Base-by-base conservation (phyloP, 2,329 filamentous ascomycete genomes). In the Fusarium napiforme region DNA sequence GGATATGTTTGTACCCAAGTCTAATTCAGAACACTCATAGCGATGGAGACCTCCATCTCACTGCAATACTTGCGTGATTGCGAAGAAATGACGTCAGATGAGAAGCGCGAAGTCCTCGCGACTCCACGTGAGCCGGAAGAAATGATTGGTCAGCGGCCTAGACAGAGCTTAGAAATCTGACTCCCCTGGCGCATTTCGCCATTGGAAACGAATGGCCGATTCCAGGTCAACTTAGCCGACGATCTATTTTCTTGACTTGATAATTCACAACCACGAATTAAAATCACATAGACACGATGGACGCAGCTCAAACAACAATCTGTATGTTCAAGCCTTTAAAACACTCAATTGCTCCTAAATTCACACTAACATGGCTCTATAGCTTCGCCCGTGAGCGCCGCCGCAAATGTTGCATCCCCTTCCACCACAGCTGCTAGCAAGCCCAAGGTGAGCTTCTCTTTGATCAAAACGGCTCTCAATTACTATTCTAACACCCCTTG, bases 401-500 rank as follows among this genome's bases (percentile, higher is more conserved):
- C 78, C 45, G 77, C 79, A 56, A 76, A 75, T 67, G 70, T 79
- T 63, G 76, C 79, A 67, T 76, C 79, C 55, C 73, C 78, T 40
- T 81, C 77, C 61, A 60, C 70, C 23, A 42, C 50, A 50, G 59
- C 39, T 56, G n/a, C 78, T 63, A 81, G 82, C 55, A 84, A 84
- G 78, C 85, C 84, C 67, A 86, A 85, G 84, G 85, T 86, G 60
- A 76, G 75, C 53, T 40, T 50, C n/a, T 18, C 39, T n/a, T 46
- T 30, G 30, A 37, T 19, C 40, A 43, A 23, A 42, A 21, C 36
- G 32, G 56, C 67, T 79, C 50, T 46, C 69, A 69, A 72, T 69
- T 52, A 47, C 52, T 21, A 53, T 67, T 23, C 71, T 74, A 32
- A 75, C 18, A 23, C 4, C 9, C 15, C 8, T 9, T n/a, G 3